Percentiles rank a stretch among this genome's conserved stretches.
These are phyloP conservation scores for Arthroderma uncinatum DNA, from an alignment of 2,329 filamentous ascomycete species.

Conservation along the genomic window DNA sequence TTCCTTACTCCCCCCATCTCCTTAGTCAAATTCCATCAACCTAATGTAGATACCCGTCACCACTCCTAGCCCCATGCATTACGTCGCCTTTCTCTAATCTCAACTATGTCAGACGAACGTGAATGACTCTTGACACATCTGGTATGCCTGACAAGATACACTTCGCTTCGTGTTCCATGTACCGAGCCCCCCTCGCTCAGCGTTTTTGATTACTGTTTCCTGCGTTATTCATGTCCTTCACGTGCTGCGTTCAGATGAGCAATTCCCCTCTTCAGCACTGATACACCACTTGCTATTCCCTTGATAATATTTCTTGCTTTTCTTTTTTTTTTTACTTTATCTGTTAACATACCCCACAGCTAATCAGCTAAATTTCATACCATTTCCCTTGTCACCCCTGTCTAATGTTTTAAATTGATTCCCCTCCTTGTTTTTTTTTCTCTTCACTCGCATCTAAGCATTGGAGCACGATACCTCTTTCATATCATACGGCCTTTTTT, in stretches of 20 bases:
- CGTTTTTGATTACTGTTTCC: not conserved
- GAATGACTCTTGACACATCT: not conserved
- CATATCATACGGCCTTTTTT: conserved; percentile 1
- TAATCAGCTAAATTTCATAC: not conserved
- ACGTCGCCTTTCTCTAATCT: not conserved
- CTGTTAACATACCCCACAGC: not conserved
- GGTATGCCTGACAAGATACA: not conserved
- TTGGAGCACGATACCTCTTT: conserved; percentile 2
- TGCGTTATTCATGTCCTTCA: not conserved
- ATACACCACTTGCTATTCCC: not conserved
- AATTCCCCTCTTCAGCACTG: not conserved
- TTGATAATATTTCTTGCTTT: not conserved
- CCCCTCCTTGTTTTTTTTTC: not conserved
- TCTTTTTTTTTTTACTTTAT: not conserved
- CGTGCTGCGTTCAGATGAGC: not conserved
- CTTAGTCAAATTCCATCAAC: not conserved
- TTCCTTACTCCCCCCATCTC: not conserved
- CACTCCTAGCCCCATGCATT: not conserved
- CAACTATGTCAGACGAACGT: not conserved
- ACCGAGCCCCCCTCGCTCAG: not conserved
- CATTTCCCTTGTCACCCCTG: not conserved
- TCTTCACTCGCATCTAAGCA: not conserved
- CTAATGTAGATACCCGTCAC: not conserved
- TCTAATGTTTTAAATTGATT: not conserved
- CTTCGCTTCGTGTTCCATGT: not conserved